Conservation (phyloP, 1,284 basidiomycete species). For the Ceratobasidium sp. region DNA sequence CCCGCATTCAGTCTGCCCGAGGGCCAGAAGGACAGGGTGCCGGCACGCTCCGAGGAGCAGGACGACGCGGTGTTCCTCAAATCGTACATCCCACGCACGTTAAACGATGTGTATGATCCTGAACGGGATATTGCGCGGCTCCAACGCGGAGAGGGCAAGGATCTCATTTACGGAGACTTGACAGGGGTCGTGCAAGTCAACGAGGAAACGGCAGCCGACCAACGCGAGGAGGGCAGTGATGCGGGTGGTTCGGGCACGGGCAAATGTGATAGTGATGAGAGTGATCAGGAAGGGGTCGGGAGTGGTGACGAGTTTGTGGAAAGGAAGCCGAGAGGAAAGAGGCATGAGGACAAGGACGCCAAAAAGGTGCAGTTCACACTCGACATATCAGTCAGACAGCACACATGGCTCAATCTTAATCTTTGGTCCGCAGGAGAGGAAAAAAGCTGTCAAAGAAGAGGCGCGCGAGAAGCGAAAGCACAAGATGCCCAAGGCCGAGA, state of each 20-base stretch:
- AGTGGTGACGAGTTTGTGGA: conserved; percentile 60
- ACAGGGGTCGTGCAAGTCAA: conserved; percentile 50
- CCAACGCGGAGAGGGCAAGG: conserved; percentile 73
- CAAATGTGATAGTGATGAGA: conserved; percentile 56
- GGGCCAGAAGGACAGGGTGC: conserved; percentile 80
- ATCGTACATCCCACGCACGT: conserved; percentile 91
- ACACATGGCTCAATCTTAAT: conserved; percentile 1
- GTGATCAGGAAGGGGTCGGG: conserved; percentile 52
- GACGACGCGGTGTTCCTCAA: conserved; percentile 90
- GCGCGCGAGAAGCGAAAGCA: conserved; percentile 87
- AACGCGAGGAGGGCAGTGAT: conserved; percentile 49
- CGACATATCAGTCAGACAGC: conserved; percentile 21
- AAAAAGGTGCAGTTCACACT: conserved; percentile 76
- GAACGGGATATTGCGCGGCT: conserved; percentile 88
- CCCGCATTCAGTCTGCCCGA: conserved; percentile 48
- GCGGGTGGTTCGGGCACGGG: conserved; percentile 57
- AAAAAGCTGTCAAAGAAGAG: conserved; percentile 88
- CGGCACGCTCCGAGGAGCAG: conserved; percentile 57
- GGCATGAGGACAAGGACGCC: conserved; percentile 89
- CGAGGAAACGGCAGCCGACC: conserved; percentile 39
- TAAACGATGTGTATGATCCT: conserved; percentile 93
- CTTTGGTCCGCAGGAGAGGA: conserved; percentile 74
- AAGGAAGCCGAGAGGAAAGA: conserved; percentile 80
- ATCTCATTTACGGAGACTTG: conserved; percentile 86
- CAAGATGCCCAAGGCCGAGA: conserved; percentile 95